Evolutionary conservation across 2,329 filamentous ascomycete genomes (phyloP).

Genomic region (Fusarium udum): DNA sequence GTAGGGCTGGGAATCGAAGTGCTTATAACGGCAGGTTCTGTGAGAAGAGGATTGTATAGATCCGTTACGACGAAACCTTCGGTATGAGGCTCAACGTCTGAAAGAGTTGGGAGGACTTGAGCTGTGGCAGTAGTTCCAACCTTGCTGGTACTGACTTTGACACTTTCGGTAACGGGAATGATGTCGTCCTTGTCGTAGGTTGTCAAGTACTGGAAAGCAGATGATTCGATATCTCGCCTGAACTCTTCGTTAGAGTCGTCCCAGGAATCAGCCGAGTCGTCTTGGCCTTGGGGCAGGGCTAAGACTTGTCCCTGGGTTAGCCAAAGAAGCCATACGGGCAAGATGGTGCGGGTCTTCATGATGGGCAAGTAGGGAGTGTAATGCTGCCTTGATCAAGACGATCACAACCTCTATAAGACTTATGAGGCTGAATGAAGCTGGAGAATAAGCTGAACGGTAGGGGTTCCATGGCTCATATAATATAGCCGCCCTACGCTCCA

Average conservation of each 20-base stretch:
- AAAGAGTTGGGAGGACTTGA: slow-evolving; percentile 44
- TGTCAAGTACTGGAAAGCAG: slow-evolving; percentile 36
- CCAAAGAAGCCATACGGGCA: slow-evolving; percentile 43
- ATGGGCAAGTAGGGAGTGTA: slow-evolving; percentile 12
- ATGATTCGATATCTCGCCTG: slow-evolving; percentile 35
- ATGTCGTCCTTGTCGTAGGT: slow-evolving; percentile 42
- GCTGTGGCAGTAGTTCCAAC: slow-evolving; percentile 41
- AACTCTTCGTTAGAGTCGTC: slow-evolving; percentile 25
- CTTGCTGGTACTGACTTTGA: slow-evolving; percentile 39
- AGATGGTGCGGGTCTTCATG: slow-evolving; percentile 36
- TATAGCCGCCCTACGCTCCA: slow-evolving; percentile 18
- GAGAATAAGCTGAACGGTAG: not conserved
- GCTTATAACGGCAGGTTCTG: slow-evolving; percentile 23
- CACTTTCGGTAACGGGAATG: slow-evolving; percentile 42
- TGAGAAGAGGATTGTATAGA: slow-evolving; percentile 31
- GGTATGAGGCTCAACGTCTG: slow-evolving; percentile 46
- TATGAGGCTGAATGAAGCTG: slow-evolving; percentile 13
- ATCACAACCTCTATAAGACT: slow-evolving; percentile 18
- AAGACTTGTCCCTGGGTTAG: slow-evolving; percentile 40
- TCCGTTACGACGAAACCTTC: slow-evolving; percentile 44
- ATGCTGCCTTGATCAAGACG: slow-evolving; percentile 10
- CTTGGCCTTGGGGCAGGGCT: slow-evolving; percentile 24
- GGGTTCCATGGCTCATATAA: slow-evolving; percentile 37
- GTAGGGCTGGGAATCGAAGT: slow-evolving; percentile 51
- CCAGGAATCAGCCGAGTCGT: slow-evolving; percentile 3